Percentiles rank a stretch among this genome's conserved stretches.
These are phyloP conservation scores for Phylloporus gajari DNA, from an alignment of 1,284 basidiomycete genomes.

Conservation along the genomic window DNA sequence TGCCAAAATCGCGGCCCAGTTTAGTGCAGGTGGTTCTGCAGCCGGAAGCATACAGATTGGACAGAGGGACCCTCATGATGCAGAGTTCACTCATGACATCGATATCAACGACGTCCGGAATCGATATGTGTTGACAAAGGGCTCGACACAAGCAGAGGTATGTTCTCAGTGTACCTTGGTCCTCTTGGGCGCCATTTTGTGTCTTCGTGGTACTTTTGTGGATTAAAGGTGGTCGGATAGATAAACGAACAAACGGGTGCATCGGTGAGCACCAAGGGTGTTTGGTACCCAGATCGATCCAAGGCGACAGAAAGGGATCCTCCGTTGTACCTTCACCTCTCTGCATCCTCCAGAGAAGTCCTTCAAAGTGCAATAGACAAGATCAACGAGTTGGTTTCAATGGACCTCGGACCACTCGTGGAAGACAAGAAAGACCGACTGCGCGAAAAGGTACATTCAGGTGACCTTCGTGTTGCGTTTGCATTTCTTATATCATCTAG, in stretches of 20 bases:
- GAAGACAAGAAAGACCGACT: conserved; percentile 81
- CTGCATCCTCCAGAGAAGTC: conserved; percentile 82
- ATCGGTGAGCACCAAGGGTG: conserved; percentile 5
- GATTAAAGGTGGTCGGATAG: conserved; percentile 11
- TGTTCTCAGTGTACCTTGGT: conserved; percentile 41
- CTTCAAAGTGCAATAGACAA: conserved; percentile 85
- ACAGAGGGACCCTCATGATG: conserved; percentile 77
- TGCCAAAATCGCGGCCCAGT: conserved; percentile 90
- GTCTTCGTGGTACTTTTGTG: conserved; percentile 3
- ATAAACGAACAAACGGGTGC: conserved; percentile 5
- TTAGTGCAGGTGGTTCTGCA: conserved; percentile 58
- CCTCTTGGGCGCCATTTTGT: neutral
- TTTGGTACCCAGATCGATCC: conserved; percentile 50
- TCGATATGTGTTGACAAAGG: conserved; percentile 94
- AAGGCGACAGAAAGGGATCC: conserved; percentile 93
- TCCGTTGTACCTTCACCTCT: conserved; percentile 93
- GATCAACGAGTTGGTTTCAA: conserved; percentile 85
- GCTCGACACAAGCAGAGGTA: conserved; percentile 91
- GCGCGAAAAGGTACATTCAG: conserved; percentile 62
- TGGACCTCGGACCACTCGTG: conserved; percentile 89
- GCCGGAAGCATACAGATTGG: conserved; percentile 57
- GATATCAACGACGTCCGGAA: conserved; percentile 98
- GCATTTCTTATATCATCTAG: conserved; percentile 47
- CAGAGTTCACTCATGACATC: conserved; percentile 89
- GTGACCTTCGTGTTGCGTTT: neutral